Evolutionary conservation across 2,329 filamentous ascomycete species (phyloP), one percentile per base, ranked within the genome.

Genomic region (Colletotrichum phormii): DNA sequence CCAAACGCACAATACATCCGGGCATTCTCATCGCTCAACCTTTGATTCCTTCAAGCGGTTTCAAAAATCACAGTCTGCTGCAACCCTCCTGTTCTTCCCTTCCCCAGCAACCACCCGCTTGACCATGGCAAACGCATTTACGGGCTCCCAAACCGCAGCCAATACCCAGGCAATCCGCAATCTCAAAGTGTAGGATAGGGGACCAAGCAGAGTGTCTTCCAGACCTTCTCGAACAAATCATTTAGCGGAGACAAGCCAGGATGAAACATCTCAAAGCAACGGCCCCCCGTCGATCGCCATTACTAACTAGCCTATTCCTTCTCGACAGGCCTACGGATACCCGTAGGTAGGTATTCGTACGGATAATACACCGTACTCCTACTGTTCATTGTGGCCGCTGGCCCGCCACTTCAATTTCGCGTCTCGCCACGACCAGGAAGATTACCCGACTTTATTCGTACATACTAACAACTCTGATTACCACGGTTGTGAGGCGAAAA

Each of bases 171-270:
- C 4, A 67, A 55, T 33, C 31, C 31, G 31, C 31, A 33, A 31
- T n/a, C 51, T 49, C 29, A 53, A 37, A 49, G 5, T 18, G 26
- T 46, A 54, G 57, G 49, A 42, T 42, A 42, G 15, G 37, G 57
- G 58, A 37, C 31, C 57, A 31, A n/a, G 26, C 29, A 7, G 51
- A 29, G 35, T 55, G 55, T 70, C 59, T 70, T 22, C 31, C 60
- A 64, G 46, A 61, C 24, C 60, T 72, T 72, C 70, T 72, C 70
- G 70, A 72, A 72, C 66, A 72, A 64, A 64, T 59, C 60, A 70
- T 46, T 37, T 37, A n/a, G 59, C 42, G 59, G 60, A 61, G 54
- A 54, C 54, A 54, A 13, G 35, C 65, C 46, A 64, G 55, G 60
- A 46, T 60, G 70, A 72, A 72, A 64, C 70, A 64, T 60, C 46